Conservation (phyloP, 257 asterid species). For the Misopates orontium region DNA sequence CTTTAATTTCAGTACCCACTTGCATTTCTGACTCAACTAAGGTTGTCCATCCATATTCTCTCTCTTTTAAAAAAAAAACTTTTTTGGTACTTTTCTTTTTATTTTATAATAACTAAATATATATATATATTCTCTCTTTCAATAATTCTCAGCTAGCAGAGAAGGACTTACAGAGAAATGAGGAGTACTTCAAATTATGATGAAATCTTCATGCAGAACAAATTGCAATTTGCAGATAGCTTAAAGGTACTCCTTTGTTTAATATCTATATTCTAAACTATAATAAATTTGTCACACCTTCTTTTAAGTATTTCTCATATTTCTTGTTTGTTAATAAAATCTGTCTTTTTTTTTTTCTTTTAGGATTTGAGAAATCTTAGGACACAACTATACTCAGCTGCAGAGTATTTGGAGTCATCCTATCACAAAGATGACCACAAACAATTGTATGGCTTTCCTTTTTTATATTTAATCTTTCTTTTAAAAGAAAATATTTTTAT, state of each 20-base stretch:
- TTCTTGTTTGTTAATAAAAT: background rate
- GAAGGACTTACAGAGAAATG: background rate
- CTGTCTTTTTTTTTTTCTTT: background rate
- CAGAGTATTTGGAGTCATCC: slow-evolving; percentile 74
- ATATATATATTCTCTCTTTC: no score
- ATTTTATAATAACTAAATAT: no score
- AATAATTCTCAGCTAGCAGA: no score
- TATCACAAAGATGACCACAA: slow-evolving; percentile 63
- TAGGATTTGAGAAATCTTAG: slow-evolving; percentile 77
- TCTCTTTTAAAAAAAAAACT: background rate
- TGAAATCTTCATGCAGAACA: slow-evolving; percentile 62
- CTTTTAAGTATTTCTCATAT: background rate
- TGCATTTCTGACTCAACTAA: background rate
- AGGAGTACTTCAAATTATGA: slow-evolving; percentile 52
- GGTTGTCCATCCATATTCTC: slow-evolving; percentile 11
- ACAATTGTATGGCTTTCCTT: slow-evolving; percentile 41
- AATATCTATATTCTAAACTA: no score
- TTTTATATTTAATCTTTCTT: background rate
- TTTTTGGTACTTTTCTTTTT: background rate
- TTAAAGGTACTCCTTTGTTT: slow-evolving; percentile 43
- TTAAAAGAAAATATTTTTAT: background rate
- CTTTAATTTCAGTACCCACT: background rate
- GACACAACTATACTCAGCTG: slow-evolving; percentile 74
- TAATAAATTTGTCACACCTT: background rate
- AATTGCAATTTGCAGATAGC: slow-evolving; percentile 66